Evolutionary conservation across 331 rosid species (phyloP).

Genomic region (Quercus lobata): DNA sequence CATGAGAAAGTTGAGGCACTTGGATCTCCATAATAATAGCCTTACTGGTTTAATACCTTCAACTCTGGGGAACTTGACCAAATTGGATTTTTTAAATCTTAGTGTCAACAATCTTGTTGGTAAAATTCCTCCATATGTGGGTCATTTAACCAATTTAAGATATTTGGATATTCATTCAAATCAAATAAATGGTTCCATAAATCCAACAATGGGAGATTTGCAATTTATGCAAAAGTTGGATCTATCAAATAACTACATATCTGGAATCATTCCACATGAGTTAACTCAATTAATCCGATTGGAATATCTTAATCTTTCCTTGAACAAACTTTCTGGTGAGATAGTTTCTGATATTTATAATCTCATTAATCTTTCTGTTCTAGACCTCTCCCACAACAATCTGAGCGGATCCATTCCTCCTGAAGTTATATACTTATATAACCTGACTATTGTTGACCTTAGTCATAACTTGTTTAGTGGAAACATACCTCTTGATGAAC

Average conservation of each 20-base stretch:
- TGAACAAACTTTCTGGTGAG: no score
- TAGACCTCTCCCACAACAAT: no score
- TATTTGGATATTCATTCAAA: neutral
- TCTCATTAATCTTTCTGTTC: accelerated
- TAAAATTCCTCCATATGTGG: neutral
- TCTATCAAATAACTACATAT: no score
- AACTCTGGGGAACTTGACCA: neutral
- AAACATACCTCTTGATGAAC: no score
- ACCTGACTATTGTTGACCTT: no score
- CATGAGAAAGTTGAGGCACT: neutral
- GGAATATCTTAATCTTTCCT: no score
- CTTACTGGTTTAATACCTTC: neutral
- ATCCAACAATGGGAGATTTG: no score
- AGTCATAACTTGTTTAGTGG: no score
- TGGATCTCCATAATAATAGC: neutral
- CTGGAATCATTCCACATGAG: no score
- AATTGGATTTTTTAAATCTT: neutral
- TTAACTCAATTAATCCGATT: no score
- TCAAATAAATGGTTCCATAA: neutral
- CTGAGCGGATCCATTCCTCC: neutral
- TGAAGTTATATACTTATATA: accelerated
- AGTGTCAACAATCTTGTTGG: neutral
- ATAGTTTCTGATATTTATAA: accelerated
- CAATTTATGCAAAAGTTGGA: no score
- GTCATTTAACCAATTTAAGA: neutral